Evolutionary conservation across 208 protist genomes (phyloP).

Genomic region (Crithidia expoeki): DNA sequence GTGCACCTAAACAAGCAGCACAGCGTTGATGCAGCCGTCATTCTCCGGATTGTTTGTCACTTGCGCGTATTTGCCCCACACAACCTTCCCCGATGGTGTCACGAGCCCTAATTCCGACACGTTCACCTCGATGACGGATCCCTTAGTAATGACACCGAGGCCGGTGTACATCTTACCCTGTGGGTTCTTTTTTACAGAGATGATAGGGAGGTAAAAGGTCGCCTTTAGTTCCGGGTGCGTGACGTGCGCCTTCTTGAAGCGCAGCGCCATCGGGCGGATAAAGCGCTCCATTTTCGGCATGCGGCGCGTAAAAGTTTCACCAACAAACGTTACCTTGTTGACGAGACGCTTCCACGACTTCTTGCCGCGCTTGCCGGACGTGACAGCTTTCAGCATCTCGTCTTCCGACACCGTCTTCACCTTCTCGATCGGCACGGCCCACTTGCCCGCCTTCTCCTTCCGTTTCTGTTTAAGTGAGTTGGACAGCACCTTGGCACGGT

Average conservation of each 20-base stretch:
- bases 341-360: constrained; percentile 99
- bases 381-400: constrained; percentile 99
- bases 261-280: constrained; percentile 98
- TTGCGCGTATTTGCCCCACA: constrained; percentile 99
- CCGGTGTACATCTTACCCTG: constrained; percentile 98
- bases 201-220: constrained; percentile 99
- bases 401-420: constrained; percentile 98
- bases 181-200: constrained; percentile 99
- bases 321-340: constrained; percentile 99
- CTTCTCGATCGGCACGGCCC: constrained; percentile 99
- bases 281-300: constrained; percentile 99
- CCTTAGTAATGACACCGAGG: constrained; percentile 99
- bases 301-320: constrained; percentile 99
- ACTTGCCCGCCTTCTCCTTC: constrained; percentile 99
- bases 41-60: constrained; percentile 99
- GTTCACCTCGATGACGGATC: constrained; percentile 99
- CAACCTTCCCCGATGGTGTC: constrained; percentile 99
- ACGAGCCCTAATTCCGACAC: constrained; percentile 99
- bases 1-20: constrained; percentile 98
- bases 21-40: constrained; percentile 99
- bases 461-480: constrained; percentile 99
- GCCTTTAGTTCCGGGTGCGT: constrained; percentile 99
- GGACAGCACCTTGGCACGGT: constrained; percentile 98
- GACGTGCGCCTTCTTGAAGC: constrained; percentile 99
- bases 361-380: constrained; percentile 94